Evolutionary conservation across 2,329 filamentous ascomycete genomes (phyloP).

Genomic region (Fusarium abutilonis): DNA sequence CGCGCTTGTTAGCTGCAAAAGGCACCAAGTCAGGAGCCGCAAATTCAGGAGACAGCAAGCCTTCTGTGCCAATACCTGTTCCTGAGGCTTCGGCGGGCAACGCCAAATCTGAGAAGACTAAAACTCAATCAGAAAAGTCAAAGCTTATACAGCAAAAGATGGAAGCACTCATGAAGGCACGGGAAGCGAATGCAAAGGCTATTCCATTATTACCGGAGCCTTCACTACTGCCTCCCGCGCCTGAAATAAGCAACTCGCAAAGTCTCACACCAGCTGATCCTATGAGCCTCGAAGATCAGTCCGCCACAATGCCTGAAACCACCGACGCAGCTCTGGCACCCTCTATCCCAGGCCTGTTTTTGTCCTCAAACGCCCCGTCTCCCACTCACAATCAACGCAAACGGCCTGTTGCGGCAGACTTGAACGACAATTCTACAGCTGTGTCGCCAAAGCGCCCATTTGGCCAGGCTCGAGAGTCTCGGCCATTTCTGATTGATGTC

Average conservation of each 20-base stretch:
- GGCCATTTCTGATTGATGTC: slow-evolving; percentile 81
- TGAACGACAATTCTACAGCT: slow-evolving; percentile 64
- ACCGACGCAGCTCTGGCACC: slow-evolving; percentile 29
- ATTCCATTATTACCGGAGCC: neutral
- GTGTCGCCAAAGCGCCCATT: slow-evolving; percentile 67
- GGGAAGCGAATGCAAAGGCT: slow-evolving; percentile 54
- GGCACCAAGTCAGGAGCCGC: slow-evolving; percentile 60
- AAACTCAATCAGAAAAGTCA: slow-evolving; percentile 72
- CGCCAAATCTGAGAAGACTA: slow-evolving; percentile 30
- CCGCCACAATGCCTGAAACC: slow-evolving; percentile 5
- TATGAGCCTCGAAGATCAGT: slow-evolving; percentile 10
- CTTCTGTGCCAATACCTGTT: neutral
- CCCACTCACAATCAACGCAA: slow-evolving; percentile 46
- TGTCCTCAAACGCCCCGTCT: slow-evolving; percentile 46
- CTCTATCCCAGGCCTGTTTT: slow-evolving; percentile 52
- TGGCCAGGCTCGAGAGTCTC: slow-evolving; percentile 65
- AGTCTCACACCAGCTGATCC: slow-evolving; percentile 7
- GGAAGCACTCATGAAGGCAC: slow-evolving; percentile 73
- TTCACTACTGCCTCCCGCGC: slow-evolving; percentile 5
- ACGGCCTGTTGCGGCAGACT: slow-evolving; percentile 72
- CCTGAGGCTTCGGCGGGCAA: slow-evolving; percentile 52
- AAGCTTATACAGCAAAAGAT: slow-evolving; percentile 79
- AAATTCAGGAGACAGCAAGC: slow-evolving; percentile 10
- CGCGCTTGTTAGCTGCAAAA: slow-evolving; percentile 78
- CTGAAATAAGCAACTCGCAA: slow-evolving; percentile 11